These are phyloP conservation scores for Picea glauca DNA, from an alignment of 75 land plant species.

Conservation along the genomic window DNA sequence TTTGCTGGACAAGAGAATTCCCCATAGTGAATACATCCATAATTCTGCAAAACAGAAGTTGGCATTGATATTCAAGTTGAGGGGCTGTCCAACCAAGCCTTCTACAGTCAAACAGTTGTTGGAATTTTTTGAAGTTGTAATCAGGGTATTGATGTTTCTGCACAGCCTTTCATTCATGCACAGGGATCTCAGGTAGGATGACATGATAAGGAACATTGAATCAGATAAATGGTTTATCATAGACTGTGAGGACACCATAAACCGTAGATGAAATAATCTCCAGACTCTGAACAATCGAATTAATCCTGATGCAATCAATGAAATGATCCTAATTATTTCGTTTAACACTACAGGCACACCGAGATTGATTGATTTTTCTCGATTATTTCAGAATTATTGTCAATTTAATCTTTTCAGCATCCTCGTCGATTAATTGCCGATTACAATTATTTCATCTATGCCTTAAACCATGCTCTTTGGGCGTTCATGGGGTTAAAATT, in stretches of 20 bases:
- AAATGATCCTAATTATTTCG: no score
- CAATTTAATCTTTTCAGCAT: no score
- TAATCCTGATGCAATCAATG: no score
- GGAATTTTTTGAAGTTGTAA: constrained; percentile 14
- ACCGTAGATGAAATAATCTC: no score
- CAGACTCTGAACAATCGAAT: no score
- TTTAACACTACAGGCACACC: no score
- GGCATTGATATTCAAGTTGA: constrained; percentile 22
- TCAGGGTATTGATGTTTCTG: constrained; percentile 16
- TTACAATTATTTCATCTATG: no score
- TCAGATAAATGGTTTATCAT: constrained; percentile 25
- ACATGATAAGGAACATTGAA: constrained; percentile 14
- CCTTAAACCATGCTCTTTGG: no score
- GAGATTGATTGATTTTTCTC: no score
- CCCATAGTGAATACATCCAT: constrained; percentile 4
- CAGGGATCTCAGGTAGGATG: constrained; percentile 11
- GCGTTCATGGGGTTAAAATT: no score
- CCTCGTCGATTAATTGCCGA: no score
- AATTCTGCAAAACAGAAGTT: constrained; percentile 9
- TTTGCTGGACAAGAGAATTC: constrained; percentile 10
- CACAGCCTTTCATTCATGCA: constrained; percentile 5
- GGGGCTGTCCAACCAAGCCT: constrained; percentile 12
- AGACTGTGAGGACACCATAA: constrained; percentile 23
- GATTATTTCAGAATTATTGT: no score
- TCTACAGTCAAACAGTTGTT: constrained; percentile 10